Evolutionary conservation across 2,329 filamentous ascomycete genomes (phyloP).

Genomic region (Ambrosiella beaveri): DNA sequence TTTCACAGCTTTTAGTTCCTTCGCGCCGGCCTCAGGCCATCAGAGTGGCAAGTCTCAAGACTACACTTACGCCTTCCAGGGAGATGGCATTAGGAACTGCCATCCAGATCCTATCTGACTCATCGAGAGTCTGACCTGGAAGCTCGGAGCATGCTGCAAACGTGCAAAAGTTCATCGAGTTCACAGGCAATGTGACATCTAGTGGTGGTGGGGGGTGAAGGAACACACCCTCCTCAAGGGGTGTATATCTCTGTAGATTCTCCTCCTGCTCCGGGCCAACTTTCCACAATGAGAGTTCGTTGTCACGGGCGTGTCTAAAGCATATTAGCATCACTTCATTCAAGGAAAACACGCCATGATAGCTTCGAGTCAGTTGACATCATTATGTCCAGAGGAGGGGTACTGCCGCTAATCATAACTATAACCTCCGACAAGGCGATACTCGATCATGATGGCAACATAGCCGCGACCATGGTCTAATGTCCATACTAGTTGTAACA

Average conservation of each 20-base stretch:
- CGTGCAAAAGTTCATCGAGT: conserved; percentile 88
- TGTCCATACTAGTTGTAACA: background rate
- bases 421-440: too few species aligned
- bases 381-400: background rate
- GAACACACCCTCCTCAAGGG: conserved; percentile 12
- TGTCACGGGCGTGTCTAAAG: conserved; percentile 71
- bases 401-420: too few species aligned
- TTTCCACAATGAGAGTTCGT: conserved; percentile 74
- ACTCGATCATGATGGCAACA: too few species aligned
- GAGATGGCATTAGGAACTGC: conserved; percentile 66
- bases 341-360: background rate
- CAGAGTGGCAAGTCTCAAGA: background rate
- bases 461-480: background rate
- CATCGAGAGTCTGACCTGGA: conserved; percentile 14
- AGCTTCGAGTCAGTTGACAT: background rate
- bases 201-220: conserved; percentile 35
- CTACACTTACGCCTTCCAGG: conserved; percentile 44
- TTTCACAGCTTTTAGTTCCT: background rate
- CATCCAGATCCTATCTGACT: conserved; percentile 37
- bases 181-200: conserved; percentile 68
- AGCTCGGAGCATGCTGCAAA: conserved; percentile 45
- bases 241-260: conserved; percentile 36
- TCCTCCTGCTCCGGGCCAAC: conserved; percentile 25
- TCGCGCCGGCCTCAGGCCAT: too few species aligned
- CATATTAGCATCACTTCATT: background rate